phyloP scores from a whole-genome alignment of 2,329 filamentous ascomycete genomes.

The Knufia fluminis region DNA sequence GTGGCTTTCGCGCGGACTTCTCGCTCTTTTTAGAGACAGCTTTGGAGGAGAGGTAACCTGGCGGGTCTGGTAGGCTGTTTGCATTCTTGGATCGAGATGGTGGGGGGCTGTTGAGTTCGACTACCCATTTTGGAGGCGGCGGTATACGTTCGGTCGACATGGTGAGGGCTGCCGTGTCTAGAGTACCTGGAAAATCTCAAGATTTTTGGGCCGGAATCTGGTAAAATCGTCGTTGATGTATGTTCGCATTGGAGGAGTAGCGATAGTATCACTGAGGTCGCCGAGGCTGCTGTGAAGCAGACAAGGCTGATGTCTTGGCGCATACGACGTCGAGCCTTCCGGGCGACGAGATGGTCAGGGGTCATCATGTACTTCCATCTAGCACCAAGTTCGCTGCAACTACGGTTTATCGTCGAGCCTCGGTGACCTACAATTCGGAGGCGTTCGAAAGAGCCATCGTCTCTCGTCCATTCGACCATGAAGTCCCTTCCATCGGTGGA shows the following conservation, averaged over 20 bases:
- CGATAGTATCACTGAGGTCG: too few relatives aligned
- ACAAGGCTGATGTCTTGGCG: slow-evolving; percentile 5
- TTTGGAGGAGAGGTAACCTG: slow-evolving; percentile 60
- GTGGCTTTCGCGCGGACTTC: slow-evolving; percentile 19
- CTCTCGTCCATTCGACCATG: too few relatives aligned
- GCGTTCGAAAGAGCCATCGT: too few relatives aligned
- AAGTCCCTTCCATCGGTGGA: not conserved
- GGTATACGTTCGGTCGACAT: slow-evolving; percentile 23
- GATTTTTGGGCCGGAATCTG: too few relatives aligned
- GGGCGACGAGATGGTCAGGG: not conserved
- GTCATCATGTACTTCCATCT: not conserved
- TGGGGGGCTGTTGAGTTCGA: slow-evolving; percentile 65
- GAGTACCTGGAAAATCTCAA: too few relatives aligned
- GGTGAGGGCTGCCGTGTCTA: not conserved
- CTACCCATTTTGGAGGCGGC: slow-evolving; percentile 67
- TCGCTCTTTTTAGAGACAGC: slow-evolving; percentile 34
- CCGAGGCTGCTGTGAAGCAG: too few relatives aligned
- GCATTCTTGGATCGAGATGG: slow-evolving; percentile 54
- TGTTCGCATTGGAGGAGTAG: too few relatives aligned
- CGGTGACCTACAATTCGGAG: too few relatives aligned
- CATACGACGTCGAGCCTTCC: too few relatives aligned
- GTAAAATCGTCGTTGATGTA: too few relatives aligned
- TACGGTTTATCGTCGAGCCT: not conserved
- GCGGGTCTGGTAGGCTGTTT: slow-evolving; percentile 67
- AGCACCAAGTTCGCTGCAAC: not conserved